Conservation (phyloP, 768 basidiomycete species). For the Lentinula detonsa region DNA sequence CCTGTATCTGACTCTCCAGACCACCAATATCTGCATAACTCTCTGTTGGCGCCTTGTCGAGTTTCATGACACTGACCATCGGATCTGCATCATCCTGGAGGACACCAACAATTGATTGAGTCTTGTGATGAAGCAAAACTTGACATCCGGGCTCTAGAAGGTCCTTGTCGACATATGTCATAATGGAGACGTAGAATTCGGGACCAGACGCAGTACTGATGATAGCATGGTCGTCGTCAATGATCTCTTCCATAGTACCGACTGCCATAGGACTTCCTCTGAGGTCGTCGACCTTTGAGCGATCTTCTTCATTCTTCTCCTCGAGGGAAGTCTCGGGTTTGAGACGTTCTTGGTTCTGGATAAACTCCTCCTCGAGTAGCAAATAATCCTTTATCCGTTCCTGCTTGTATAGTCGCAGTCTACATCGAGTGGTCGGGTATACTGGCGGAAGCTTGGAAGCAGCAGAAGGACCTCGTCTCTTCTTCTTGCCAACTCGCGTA, state of each 20-base stretch:
- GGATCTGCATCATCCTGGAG: slow-evolving; percentile 94
- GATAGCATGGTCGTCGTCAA: slow-evolving; percentile 99
- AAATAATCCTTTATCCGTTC: slow-evolving; percentile 99
- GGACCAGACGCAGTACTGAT: slow-evolving; percentile 92
- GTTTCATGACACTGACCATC: slow-evolving; percentile 96
- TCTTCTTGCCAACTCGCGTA: slow-evolving; percentile 96
- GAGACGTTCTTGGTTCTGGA: slow-evolving; percentile 85
- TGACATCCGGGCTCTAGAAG: slow-evolving; percentile 93
- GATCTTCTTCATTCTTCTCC: slow-evolving; percentile 94
- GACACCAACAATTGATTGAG: slow-evolving; percentile 90
- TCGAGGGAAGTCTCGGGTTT: slow-evolving; percentile 85
- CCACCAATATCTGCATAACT: slow-evolving; percentile 99
- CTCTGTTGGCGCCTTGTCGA: slow-evolving; percentile 98
- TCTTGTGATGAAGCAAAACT: slow-evolving; percentile 94
- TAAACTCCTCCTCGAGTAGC: slow-evolving; percentile 91
- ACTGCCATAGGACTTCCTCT: slow-evolving; percentile 98
- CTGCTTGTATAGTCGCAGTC: slow-evolving; percentile 90
- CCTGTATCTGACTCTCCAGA: slow-evolving; percentile 93
- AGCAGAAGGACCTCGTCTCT: slow-evolving; percentile 86
- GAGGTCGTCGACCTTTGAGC: slow-evolving; percentile 88
- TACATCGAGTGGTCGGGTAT: slow-evolving; percentile 91
- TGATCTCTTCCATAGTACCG: slow-evolving; percentile 95
- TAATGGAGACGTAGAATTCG: slow-evolving; percentile 83
- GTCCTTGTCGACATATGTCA: slow-evolving; percentile 82
- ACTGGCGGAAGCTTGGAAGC: slow-evolving; percentile 90